These are phyloP conservation scores for Podospora appendiculata DNA, from an alignment of 495 filamentous ascomycete genomes.

Conservation along the genomic window DNA sequence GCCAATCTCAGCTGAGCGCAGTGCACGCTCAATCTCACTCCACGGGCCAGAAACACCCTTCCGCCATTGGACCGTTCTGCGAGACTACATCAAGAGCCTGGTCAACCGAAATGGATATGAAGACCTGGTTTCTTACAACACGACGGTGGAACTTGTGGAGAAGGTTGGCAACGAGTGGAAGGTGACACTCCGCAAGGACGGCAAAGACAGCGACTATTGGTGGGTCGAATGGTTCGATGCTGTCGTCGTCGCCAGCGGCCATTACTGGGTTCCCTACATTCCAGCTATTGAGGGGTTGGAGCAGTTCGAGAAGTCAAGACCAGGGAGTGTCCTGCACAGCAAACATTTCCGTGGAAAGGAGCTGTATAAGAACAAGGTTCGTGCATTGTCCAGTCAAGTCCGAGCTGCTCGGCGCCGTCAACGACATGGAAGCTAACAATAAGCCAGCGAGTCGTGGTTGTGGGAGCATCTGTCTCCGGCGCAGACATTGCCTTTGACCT, in stretches of 20 bases:
- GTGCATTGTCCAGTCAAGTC: not conserved
- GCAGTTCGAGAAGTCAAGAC: conserved; percentile 31
- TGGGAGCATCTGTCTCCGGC: conserved; percentile 66
- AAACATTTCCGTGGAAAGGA: conserved; percentile 56
- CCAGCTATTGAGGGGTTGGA: conserved; percentile 50
- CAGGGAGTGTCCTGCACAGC: conserved; percentile 54
- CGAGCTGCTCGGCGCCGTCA: too few relatives aligned
- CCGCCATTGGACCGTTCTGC: conserved; percentile 26
- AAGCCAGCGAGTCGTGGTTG: conserved; percentile 46
- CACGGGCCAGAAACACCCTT: conserved; percentile 29
- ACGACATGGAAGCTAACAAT: not conserved
- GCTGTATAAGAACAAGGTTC: conserved; percentile 44
- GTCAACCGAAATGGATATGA: conserved; percentile 25
- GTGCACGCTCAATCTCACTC: conserved; percentile 16
- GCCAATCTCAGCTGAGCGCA: conserved; percentile 25
- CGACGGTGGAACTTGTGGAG: conserved; percentile 27
- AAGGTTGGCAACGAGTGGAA: conserved; percentile 30
- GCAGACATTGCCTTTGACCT: conserved; percentile 72
- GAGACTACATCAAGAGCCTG: conserved; percentile 25
- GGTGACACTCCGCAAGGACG: conserved; percentile 24
- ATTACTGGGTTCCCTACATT: conserved; percentile 61
- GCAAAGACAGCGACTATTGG: conserved; percentile 26
- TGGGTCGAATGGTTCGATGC: conserved; percentile 53
- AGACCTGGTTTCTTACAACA: conserved; percentile 28
- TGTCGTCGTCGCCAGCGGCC: conserved; percentile 64